phyloP scores from a whole-genome alignment of 139 green algal species.

The Closterium sp. region DNA sequence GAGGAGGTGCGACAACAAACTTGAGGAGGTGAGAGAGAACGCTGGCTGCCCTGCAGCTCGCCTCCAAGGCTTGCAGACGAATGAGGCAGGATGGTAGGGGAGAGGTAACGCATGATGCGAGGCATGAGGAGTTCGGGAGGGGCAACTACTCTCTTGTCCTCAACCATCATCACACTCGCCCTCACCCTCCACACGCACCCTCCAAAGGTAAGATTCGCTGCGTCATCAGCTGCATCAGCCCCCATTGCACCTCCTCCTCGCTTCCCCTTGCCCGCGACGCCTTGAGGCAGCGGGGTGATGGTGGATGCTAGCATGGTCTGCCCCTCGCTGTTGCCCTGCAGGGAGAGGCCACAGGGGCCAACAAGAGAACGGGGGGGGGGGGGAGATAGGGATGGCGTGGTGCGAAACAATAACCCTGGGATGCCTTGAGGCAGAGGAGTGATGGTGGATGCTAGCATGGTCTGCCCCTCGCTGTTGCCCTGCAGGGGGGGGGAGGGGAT shows the following conservation, averaged over 20 bases:
- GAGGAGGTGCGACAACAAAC: too few species aligned
- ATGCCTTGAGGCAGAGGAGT: slow-evolving; percentile 32
- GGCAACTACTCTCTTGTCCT: background rate
- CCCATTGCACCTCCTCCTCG: background rate
- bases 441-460: too few species aligned
- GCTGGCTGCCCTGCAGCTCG: too few species aligned
- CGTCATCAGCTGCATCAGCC: background rate
- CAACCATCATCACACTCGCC: too few species aligned
- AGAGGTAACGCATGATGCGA: slow-evolving; percentile 44
- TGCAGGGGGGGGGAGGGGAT: background rate
- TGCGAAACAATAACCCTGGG: too few species aligned
- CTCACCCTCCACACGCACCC: background rate
- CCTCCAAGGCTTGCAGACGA: too few species aligned
- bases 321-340: slow-evolving; percentile 47
- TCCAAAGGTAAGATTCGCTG: background rate
- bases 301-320: too few species aligned
- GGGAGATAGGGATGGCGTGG: too few species aligned
- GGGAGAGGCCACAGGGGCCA: background rate
- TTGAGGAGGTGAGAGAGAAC: too few species aligned
- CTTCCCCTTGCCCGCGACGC: background rate
- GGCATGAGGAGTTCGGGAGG: slow-evolving; percentile 53
- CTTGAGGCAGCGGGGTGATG: slow-evolving; percentile 37
- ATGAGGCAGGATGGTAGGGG: too few species aligned
- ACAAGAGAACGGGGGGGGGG: too few species aligned
- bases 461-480: slow-evolving; percentile 52